Percentiles rank a stretch among this genome's conserved stretches.
Conservation (phyloP, 441 rosid species). For the Arabidopsis lyrata region DNA sequence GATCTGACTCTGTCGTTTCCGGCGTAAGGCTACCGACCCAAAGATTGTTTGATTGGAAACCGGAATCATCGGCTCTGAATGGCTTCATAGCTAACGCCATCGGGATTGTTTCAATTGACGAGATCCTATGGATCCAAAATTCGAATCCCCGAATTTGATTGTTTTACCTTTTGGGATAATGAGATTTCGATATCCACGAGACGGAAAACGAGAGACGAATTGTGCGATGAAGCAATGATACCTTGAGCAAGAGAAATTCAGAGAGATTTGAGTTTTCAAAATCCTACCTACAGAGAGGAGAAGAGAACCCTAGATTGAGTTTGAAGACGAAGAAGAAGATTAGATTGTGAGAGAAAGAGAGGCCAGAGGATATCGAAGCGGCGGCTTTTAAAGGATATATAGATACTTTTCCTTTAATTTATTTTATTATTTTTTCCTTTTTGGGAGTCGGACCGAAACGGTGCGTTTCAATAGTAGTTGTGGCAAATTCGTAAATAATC, state of each 20-base stretch:
- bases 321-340: constrained; percentile 9
- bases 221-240: constrained; percentile 9
- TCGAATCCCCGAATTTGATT: constrained; percentile 19
- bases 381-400: constrained; percentile 28
- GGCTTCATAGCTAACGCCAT: constrained; percentile 56
- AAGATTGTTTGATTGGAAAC: constrained; percentile 66
- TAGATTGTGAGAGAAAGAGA: constrained; percentile 17
- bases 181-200: constrained; percentile 20
- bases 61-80: constrained; percentile 47
- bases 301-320: constrained; percentile 44
- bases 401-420: not conserved
- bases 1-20: constrained; percentile 67
- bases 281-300: constrained; percentile 31
- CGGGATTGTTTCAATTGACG: not conserved
- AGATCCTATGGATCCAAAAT: constrained; percentile 7
- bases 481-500: constrained; percentile 5
- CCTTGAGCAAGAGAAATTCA: not conserved
- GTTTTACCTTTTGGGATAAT: constrained; percentile 3
- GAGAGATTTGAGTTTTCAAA: not conserved
- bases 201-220: not conserved
- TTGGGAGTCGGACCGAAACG: constrained; percentile 1
- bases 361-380: constrained; percentile 1
- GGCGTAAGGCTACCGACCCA: constrained; percentile 82
- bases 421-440: not conserved
- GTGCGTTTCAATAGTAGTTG: not conserved